Percentiles rank a stretch among this genome's conserved stretches.
These are phyloP conservation scores for Tetraselmis chui DNA, from an alignment of 139 green algal genomes.

Conservation along the genomic window DNA sequence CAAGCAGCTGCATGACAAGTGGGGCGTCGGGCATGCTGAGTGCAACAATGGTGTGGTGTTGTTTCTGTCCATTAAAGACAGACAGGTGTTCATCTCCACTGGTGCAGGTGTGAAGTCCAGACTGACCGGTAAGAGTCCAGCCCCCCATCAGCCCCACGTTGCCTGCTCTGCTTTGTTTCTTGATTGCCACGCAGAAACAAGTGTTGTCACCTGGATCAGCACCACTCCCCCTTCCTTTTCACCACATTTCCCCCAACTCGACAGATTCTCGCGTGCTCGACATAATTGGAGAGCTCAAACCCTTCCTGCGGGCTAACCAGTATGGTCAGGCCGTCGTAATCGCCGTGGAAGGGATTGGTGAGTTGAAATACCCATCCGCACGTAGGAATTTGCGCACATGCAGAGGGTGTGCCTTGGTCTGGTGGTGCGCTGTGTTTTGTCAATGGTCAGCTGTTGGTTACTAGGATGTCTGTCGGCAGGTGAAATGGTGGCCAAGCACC, in stretches of 20 bases:
- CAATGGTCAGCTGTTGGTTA: too few relatives aligned
- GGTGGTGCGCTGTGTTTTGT: too few relatives aligned
- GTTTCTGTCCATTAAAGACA: neutral
- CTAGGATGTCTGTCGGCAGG: too few relatives aligned
- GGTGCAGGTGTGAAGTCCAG: neutral
- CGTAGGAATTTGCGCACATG: too few relatives aligned
- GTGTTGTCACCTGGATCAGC: too few relatives aligned
- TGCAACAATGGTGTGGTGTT: neutral
- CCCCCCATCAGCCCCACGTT: too few relatives aligned
- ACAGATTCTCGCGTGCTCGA: neutral
- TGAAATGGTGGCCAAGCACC: neutral
- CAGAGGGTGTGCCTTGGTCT: too few relatives aligned
- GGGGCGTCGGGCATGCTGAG: neutral
- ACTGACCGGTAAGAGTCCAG: neutral
- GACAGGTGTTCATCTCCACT: neutral
- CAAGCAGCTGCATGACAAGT: neutral
- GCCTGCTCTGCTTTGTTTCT: too few relatives aligned
- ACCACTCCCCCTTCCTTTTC: too few relatives aligned
- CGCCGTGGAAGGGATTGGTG: neutral
- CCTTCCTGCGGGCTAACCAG: neutral
- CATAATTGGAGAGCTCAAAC: neutral
- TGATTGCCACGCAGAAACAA: too few relatives aligned
- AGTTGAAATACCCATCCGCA: too few relatives aligned
- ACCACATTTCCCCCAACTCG: neutral
- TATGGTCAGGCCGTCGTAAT: neutral